Conservation (phyloP, 495 filamentous ascomycete genomes). For the Penicillium roqueforti region DNA sequence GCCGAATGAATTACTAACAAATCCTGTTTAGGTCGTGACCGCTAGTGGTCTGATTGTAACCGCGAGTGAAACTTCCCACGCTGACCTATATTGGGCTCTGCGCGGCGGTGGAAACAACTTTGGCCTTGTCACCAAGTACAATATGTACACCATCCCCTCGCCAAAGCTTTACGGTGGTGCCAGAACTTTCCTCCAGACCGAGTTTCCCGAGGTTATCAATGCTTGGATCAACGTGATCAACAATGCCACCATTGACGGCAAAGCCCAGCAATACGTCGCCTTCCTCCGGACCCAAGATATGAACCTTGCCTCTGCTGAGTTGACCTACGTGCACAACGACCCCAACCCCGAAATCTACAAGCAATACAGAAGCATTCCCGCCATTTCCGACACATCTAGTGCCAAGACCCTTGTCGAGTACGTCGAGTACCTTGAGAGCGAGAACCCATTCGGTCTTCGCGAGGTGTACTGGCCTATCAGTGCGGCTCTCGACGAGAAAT, state of each 20-base stretch:
- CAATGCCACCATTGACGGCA: conserved; percentile 32
- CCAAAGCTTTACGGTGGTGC: conserved; percentile 38
- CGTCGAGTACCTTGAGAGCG: conserved; percentile 36
- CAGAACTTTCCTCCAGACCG: conserved; percentile 40
- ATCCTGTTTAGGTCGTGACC: conserved; percentile 31
- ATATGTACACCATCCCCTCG: conserved; percentile 36
- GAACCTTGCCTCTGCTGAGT: conserved; percentile 31
- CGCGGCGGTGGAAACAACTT: conserved; percentile 50
- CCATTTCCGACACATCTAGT: conserved; percentile 32
- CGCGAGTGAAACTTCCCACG: conserved; percentile 29
- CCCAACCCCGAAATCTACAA: conserved; percentile 40
- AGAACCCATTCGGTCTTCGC: conserved; percentile 41
- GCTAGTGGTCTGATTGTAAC: conserved; percentile 41
- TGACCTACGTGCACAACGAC: conserved; percentile 40
- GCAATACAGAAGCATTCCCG: conserved; percentile 35
- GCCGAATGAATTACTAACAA: not conserved
- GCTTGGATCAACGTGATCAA: conserved; percentile 37
- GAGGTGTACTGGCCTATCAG: conserved; percentile 45
- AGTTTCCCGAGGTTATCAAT: conserved; percentile 31
- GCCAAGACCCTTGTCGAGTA: conserved; percentile 44
- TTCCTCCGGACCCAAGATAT: conserved; percentile 31
- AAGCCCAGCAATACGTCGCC: conserved; percentile 45
- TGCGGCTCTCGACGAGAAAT: conserved; percentile 29
- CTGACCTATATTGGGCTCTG: conserved; percentile 51
- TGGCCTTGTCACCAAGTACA: conserved; percentile 47